Evolutionary conservation across 176 grass and related monocot genomes (phyloP).

Genomic region (Oryza australiensis): DNA sequence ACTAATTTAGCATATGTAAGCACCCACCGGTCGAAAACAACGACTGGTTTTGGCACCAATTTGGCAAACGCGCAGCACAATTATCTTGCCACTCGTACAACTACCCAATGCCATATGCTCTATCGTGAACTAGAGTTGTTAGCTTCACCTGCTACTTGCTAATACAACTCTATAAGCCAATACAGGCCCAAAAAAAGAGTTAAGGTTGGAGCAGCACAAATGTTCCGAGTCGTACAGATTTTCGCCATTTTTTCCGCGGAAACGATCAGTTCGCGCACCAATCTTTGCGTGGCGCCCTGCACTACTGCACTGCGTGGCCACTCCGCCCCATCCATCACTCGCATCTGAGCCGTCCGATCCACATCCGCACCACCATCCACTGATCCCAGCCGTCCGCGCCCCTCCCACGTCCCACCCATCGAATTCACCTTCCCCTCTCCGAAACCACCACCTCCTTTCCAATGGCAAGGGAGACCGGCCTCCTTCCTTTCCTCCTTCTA

Average conservation of each 20-base stretch:
- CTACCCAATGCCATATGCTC: no score
- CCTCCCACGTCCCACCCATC: background rate
- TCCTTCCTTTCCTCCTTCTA: slow-evolving; percentile 25
- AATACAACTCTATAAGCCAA: no score
- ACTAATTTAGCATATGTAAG: background rate
- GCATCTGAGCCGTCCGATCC: slow-evolving; percentile 24
- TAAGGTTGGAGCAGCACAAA: no score
- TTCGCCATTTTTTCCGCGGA: background rate
- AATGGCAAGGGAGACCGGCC: background rate
- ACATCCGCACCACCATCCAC: background rate
- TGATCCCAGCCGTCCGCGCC: slow-evolving; percentile 6
- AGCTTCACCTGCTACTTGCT: background rate
- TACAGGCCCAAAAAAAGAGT: no score
- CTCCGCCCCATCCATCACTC: background rate
- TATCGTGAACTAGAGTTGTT: background rate
- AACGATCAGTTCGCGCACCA: background rate
- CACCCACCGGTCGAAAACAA: background rate
- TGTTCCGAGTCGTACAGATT: no score
- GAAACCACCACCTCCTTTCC: slow-evolving; percentile 36
- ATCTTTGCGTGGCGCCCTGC: no score
- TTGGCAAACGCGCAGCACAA: background rate
- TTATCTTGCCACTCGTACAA: background rate
- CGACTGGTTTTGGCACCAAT: background rate
- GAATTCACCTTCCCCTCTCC: slow-evolving; percentile 19
- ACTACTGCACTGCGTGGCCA: background rate